Conservation (phyloP, 2,329 filamentous ascomycete genomes). For the Diaporthe capsici region DNA sequence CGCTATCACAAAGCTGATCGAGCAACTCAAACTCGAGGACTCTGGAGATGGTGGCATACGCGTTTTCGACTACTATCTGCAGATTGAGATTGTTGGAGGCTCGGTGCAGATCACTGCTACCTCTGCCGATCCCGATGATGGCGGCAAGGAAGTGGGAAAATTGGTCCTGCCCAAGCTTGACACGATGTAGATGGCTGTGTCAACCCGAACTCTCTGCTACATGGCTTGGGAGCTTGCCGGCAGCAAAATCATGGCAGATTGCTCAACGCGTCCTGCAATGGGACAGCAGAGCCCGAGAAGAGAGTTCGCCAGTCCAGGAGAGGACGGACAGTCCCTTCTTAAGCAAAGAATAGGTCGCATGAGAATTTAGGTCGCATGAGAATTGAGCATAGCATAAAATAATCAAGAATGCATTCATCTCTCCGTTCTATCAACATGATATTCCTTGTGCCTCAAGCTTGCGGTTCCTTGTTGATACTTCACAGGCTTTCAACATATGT, state of each 20-base stretch:
- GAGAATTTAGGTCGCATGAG: too few species aligned
- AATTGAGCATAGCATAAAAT: too few species aligned
- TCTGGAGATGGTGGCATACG: fast-evolving
- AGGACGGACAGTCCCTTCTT: background rate
- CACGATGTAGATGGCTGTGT: background rate
- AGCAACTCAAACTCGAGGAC: background rate
- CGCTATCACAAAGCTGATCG: background rate
- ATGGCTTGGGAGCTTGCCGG: background rate
- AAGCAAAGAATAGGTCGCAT: too few species aligned
- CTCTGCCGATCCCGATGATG: background rate
- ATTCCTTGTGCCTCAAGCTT: too few species aligned
- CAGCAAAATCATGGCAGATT: background rate
- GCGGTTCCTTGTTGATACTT: too few species aligned
- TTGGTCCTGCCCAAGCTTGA: background rate
- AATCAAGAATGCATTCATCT: too few species aligned
- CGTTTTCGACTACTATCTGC: background rate
- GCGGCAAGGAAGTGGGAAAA: background rate
- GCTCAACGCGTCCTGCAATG: background rate
- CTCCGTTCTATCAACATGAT: too few species aligned
- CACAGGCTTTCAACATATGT: too few species aligned
- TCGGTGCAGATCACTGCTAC: background rate
- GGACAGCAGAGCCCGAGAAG: background rate
- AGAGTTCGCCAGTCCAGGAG: background rate
- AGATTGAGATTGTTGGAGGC: background rate
- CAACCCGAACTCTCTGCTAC: fast-evolving